Base-by-base conservation (phyloP, 805 yeast genomes). In the Kodamaea leandrae region DNA sequence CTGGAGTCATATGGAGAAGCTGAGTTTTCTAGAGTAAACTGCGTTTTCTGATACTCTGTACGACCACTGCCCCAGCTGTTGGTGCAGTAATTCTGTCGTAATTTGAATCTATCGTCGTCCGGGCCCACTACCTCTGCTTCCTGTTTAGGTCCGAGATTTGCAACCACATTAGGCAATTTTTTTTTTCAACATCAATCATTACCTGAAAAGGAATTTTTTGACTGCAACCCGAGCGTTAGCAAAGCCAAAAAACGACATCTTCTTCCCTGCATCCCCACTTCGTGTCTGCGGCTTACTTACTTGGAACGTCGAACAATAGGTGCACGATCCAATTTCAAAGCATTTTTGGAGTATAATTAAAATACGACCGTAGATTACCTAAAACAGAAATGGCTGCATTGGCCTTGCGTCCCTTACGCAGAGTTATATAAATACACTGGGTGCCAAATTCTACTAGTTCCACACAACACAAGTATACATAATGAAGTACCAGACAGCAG, bases 181-280 rank as follows among this genome's bases (percentile, higher is more conserved):
- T 7, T 15, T 20, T 15, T 19, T 33, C 9, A 17, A 9, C 36
- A n/a, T 10, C 5, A 9, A 15, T 10, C 9, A 33, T 6, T 33
- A 13, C 35, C 35, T 8, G 6, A 32, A 16, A 16, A 16, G 36
- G 36, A 8, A 33, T 8, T 33, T 27, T 27, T 33, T 20, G 36
- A 17, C 33, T 30, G 33, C 33, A 30, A 16, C 33, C 9, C 8
- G 8, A 14, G n/a, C 33, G 33, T 15, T 30, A 21, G 13, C 4
- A 30, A 14, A 7, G 21, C 18, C 21, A 30, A 28, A 30, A 17
- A 6, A 17, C 13, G 10, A 13, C 13, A 21, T 6, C 10, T 21
- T 21, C 10, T n/a, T n/a, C 6, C 3, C 17, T 4, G 15, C 8
- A 27, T 27, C 32, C 17, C 32, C 32, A 14, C 17, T 13, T 14